Conservation (phyloP, 108 stramenopile genomes). For the Cyclostephanos tholiformis region DNA sequence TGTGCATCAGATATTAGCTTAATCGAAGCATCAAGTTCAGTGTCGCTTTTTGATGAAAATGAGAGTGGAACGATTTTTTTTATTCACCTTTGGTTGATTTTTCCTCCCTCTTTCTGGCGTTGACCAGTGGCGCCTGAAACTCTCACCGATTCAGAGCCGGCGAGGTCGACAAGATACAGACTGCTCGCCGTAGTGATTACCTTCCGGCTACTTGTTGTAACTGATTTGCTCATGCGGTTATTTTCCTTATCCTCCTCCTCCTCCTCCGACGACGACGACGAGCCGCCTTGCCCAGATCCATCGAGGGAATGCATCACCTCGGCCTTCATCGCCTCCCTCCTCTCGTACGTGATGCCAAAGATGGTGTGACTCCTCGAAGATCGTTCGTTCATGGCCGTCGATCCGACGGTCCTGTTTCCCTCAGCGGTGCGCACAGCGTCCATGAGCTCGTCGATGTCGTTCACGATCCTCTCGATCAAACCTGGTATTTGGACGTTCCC, state of each 20-base stretch:
- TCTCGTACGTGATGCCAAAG: slow-evolving; percentile 82
- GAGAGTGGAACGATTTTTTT: not conserved
- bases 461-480: slow-evolving; percentile 54
- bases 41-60: no score
- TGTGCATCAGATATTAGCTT: not conserved
- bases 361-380: slow-evolving; percentile 93
- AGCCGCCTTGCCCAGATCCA: slow-evolving; percentile 20
- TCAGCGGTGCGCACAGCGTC: slow-evolving; percentile 69
- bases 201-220: slow-evolving; percentile 44
- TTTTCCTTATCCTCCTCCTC: slow-evolving; percentile 60
- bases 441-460: slow-evolving; percentile 61
- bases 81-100: slow-evolving; percentile 92
- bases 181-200: slow-evolving; percentile 35
- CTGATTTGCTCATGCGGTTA: slow-evolving; percentile 50
- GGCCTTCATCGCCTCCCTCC: slow-evolving; percentile 27
- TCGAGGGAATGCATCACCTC: slow-evolving; percentile 18
- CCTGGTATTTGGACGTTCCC: slow-evolving; percentile 82
- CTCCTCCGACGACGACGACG: slow-evolving; percentile 38
- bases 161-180: slow-evolving; percentile 61
- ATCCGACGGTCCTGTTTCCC: slow-evolving; percentile 66
- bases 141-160: slow-evolving; percentile 61
- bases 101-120: slow-evolving; percentile 92
- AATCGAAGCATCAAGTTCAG: no score
- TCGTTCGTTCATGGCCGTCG: slow-evolving; percentile 90
- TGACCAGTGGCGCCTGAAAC: slow-evolving; percentile 61